Percentiles rank a stretch among this genome's conserved stretches.
Conservation (phyloP, 306 rosid species). For the Dalbergia oliveri region DNA sequence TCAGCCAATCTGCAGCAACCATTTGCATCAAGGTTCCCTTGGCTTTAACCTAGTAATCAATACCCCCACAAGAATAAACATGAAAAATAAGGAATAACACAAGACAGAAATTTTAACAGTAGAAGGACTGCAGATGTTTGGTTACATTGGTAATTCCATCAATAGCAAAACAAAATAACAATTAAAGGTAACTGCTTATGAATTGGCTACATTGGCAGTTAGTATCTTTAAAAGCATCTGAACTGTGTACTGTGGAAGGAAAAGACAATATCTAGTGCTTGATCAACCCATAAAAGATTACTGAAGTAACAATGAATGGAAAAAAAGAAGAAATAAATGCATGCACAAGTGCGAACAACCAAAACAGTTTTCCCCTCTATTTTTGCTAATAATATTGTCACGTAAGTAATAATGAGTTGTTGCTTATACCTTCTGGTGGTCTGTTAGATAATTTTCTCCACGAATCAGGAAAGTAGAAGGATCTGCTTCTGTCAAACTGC, state of each 20-base stretch:
- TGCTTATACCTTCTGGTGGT: constrained; percentile 70
- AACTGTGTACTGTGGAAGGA: constrained; percentile 26
- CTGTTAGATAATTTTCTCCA: constrained; percentile 79
- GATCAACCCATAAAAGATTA: constrained; percentile 11
- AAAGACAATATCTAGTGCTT: constrained; percentile 24
- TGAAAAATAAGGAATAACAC: constrained; percentile 8
- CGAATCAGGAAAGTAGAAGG: constrained; percentile 91
- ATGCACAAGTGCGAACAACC: constrained; percentile 19
- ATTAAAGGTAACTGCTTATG: constrained; percentile 12
- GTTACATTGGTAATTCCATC: constrained; percentile 7
- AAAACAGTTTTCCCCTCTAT: constrained; percentile 14
- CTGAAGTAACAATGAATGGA: constrained; percentile 8
- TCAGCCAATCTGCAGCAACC: constrained; percentile 97
- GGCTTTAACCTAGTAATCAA: constrained; percentile 73
- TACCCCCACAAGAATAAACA: constrained; percentile 30
- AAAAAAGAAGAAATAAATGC: constrained; percentile 17
- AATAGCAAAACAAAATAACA: constrained; percentile 31
- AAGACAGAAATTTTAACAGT: neutral
- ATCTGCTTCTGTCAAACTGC: constrained; percentile 85
- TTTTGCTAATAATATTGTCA: constrained; percentile 4
- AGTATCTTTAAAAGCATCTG: constrained; percentile 33
- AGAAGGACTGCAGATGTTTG: constrained; percentile 33
- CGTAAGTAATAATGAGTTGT: constrained; percentile 11
- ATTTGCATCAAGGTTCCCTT: constrained; percentile 87
- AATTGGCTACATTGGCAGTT: neutral